Percentiles rank a stretch among this genome's conserved stretches.
Evolutionary conservation across 116 monocot genomes (phyloP).

Genomic region (Phalaenopsis hybrid): DNA sequence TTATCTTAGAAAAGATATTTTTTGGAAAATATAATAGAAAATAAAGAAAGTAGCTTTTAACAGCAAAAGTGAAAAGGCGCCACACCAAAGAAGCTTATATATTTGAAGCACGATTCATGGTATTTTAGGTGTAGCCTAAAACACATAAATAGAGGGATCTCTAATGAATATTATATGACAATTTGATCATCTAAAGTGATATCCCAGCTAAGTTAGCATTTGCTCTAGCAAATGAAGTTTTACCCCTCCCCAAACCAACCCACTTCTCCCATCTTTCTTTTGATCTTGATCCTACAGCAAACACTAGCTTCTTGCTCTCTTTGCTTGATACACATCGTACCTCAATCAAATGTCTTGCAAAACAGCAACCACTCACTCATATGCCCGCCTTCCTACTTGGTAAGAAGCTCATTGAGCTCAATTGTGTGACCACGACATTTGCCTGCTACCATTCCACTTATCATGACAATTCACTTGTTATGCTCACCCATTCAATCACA

Average conservation of each 20-base stretch:
- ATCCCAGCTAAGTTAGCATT: neutral
- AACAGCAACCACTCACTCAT: neutral
- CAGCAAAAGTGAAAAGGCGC: no score
- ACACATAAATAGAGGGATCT: neutral
- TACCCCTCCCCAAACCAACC: no score
- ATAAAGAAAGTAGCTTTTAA: no score
- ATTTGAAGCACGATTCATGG: neutral
- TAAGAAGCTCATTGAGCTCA: neutral
- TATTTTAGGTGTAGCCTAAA: neutral
- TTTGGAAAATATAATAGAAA: no score
- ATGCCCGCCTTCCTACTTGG: neutral
- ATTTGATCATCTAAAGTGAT: neutral
- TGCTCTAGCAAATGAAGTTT: neutral
- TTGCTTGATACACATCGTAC: neutral
- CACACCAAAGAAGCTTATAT: neutral
- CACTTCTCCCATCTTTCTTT: no score
- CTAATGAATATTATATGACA: neutral
- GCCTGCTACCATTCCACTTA: neutral
- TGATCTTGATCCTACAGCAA: no score
- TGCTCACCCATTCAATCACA: neutral
- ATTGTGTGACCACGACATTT: neutral
- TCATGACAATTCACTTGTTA: neutral
- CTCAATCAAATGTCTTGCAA: neutral
- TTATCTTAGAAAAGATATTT: no score
- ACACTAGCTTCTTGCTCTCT: neutral